phyloP scores from a whole-genome alignment of 306 rosid genomes.

The Rosa rugosa region DNA sequence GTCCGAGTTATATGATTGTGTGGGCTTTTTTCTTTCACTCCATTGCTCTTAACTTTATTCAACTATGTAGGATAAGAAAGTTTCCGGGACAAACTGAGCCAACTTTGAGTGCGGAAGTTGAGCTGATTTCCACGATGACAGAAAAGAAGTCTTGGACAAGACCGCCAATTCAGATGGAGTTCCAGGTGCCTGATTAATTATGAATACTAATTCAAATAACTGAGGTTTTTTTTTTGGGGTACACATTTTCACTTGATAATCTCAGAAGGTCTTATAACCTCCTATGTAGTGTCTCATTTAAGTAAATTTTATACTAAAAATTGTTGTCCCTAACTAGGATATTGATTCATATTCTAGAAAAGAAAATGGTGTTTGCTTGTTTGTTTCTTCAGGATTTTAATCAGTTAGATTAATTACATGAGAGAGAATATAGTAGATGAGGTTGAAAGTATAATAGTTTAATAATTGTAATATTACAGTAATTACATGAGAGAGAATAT shows the following conservation, averaged over 20 bases:
- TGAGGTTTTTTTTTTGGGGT: not conserved
- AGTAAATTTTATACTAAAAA: not conserved
- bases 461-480: not conserved
- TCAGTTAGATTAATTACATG: not conserved
- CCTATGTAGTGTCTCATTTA: not conserved
- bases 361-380: not conserved
- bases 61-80: slow-evolving; percentile 66
- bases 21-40: not conserved
- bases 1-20: not conserved
- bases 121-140: slow-evolving; percentile 90
- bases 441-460: not conserved
- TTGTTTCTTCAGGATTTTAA: not conserved
- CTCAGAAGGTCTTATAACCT: not conserved
- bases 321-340: not conserved
- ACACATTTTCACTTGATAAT: not conserved
- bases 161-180: slow-evolving; percentile 99
- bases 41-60: not conserved
- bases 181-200: slow-evolving; percentile 61
- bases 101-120: slow-evolving; percentile 97
- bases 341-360: not conserved
- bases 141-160: slow-evolving; percentile 96
- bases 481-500: not conserved
- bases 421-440: not conserved
- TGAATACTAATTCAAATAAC: slow-evolving; percentile 15
- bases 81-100: slow-evolving; percentile 98